These are phyloP conservation scores for Wickerhamiella kazuoi DNA, from an alignment of 805 yeast species.

Conservation along the genomic window DNA sequence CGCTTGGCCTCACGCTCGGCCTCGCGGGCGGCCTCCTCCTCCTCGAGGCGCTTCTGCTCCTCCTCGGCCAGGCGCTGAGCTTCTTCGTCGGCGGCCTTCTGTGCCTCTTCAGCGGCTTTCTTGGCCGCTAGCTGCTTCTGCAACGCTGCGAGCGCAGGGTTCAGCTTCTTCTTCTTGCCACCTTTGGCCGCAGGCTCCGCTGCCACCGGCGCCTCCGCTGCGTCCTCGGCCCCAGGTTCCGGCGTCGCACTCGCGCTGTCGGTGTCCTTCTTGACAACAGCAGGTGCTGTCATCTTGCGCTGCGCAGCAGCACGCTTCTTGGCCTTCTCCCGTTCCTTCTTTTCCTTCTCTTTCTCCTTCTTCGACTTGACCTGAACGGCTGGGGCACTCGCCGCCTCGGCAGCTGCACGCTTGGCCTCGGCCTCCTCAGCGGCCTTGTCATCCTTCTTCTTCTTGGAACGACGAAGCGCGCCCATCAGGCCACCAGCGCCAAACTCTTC, in stretches of 20 bases:
- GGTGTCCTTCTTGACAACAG: slow-evolving; percentile 37
- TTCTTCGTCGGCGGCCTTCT: slow-evolving; percentile 51
- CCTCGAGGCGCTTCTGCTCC: slow-evolving; percentile 34
- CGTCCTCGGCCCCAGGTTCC: slow-evolving; percentile 21
- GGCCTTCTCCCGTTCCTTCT: slow-evolving; percentile 46
- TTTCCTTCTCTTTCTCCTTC: slow-evolving; percentile 93
- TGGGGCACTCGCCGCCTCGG: slow-evolving; percentile 23
- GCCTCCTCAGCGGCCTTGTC: slow-evolving; percentile 40
- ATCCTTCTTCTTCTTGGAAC: slow-evolving; percentile 60
- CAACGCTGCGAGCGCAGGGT: slow-evolving; percentile 83
- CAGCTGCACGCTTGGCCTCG: slow-evolving; percentile 16
- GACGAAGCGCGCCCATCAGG: slow-evolving; percentile 68
- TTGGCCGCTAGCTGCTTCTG: slow-evolving; percentile 76
- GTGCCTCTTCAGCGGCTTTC: slow-evolving; percentile 77
- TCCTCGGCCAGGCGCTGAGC: slow-evolving; percentile 34
- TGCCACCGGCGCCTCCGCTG: slow-evolving; percentile 21
- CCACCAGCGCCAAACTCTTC: slow-evolving; percentile 34
- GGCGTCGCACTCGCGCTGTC: slow-evolving; percentile 28
- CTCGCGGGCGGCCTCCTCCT: slow-evolving; percentile 43
- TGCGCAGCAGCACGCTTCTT: slow-evolving; percentile 80
- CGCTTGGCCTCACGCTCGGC: slow-evolving; percentile 45
- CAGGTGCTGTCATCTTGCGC: slow-evolving; percentile 57
- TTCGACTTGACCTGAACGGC: slow-evolving; percentile 71
- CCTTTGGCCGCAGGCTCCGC: slow-evolving; percentile 23
- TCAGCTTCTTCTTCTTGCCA: slow-evolving; percentile 60